Evolutionary conservation across 345 rosid species (phyloP).

Genomic region (Angophora floribunda): DNA sequence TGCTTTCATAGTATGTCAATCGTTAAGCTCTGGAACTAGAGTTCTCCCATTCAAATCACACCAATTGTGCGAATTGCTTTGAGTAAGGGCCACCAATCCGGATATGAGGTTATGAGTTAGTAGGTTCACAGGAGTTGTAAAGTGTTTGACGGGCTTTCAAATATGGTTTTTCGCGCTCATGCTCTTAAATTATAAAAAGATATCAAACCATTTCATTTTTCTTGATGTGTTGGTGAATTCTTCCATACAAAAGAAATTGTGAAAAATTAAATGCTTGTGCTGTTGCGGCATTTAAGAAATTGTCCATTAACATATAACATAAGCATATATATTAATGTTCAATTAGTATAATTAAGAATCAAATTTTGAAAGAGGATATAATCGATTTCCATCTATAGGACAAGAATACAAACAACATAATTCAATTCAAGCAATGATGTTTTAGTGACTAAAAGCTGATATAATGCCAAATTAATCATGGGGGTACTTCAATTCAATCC

Average conservation of each 20-base stretch:
- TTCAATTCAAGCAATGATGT: not conserved
- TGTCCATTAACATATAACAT: not conserved
- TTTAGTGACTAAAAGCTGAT: not conserved
- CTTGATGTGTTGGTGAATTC: not conserved
- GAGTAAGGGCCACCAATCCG: accelerated
- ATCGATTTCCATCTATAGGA: not conserved
- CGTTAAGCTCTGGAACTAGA: not conserved
- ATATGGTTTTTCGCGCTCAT: accelerated
- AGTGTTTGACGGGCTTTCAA: not conserved
- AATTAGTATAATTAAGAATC: not conserved
- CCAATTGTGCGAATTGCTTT: accelerated
- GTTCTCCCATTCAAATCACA: not conserved
- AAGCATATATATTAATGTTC: not conserved
- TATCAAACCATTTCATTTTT: not conserved
- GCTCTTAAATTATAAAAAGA: not conserved
- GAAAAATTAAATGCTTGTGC: not conserved
- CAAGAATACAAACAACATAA: not conserved
- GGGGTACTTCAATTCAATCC: not conserved
- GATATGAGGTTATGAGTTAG: not conserved
- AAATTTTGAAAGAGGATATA: not conserved
- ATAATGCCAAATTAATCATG: not conserved
- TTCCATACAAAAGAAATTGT: not conserved
- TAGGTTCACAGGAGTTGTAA: accelerated
- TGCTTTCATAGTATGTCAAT: not conserved
- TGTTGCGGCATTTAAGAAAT: not conserved